Evolutionary conservation across 306 rosid species (phyloP).

Genomic region (Ochetophila trinervis): DNA sequence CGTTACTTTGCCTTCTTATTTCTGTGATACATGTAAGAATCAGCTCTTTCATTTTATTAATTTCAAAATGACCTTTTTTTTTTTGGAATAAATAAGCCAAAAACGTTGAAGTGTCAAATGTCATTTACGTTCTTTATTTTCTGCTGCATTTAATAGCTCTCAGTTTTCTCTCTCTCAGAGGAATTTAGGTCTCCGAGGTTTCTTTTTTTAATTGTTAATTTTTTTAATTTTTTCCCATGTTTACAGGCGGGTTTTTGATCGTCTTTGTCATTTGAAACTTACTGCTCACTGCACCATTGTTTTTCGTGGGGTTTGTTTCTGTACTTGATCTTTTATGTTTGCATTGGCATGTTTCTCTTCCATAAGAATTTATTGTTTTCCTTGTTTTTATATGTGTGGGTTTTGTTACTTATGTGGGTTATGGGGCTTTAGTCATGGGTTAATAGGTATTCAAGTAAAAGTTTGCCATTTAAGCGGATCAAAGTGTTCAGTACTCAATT

Average conservation of each 20-base stretch:
- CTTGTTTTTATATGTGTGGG: neutral
- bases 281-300: no score
- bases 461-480: no score
- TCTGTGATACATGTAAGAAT: no score
- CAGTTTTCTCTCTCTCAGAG: neutral
- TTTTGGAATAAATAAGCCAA: no score
- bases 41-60: no score
- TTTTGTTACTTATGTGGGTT: slow-evolving; percentile 6
- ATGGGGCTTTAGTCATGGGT: neutral
- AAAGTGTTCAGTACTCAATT: no score
- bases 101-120: no score
- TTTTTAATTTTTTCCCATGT: no score
- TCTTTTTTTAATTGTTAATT: neutral
- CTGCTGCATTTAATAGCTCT: no score
- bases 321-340: neutral
- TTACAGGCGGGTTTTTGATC: slow-evolving; percentile 3
- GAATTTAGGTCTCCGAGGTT: neutral
- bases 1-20: no score
- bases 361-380: neutral
- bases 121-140: no score
- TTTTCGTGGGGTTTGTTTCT: neutral
- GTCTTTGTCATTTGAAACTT: neutral
- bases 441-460: neutral
- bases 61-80: no score
- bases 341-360: neutral